phyloP scores from a whole-genome alignment of 441 rosid species.

The Gossypium trilobum region DNA sequence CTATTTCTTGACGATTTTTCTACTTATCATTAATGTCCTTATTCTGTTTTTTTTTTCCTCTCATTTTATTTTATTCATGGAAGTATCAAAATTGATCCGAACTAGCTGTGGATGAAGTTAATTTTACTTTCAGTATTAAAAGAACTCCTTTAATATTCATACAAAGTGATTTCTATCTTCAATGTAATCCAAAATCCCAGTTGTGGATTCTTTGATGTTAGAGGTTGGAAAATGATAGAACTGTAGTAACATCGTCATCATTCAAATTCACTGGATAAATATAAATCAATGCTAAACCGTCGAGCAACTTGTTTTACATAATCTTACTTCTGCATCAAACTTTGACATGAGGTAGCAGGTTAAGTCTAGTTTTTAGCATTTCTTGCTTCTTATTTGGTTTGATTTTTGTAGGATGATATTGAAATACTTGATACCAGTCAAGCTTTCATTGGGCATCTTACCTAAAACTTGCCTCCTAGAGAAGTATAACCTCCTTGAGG shows the following conservation, averaged over 20 bases:
- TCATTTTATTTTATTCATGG: neutral
- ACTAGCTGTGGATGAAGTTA: neutral
- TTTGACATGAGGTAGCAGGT: neutral
- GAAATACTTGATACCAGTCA: conserved; percentile 85
- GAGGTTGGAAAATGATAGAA: neutral
- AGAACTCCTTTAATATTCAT: neutral
- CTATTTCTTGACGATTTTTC: neutral
- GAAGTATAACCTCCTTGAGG: conserved; percentile 69
- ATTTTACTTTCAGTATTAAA: neutral
- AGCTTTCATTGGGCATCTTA: conserved; percentile 71
- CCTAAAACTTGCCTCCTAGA: conserved; percentile 56
- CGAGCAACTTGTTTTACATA: neutral
- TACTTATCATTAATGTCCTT: neutral
- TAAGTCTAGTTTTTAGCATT: neutral
- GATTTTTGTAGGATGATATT: conserved; percentile 66
- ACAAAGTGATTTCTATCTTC: neutral
- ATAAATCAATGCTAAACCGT: neutral
- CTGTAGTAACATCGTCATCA: neutral
- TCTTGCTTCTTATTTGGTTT: conserved; percentile 3
- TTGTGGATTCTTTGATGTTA: neutral
- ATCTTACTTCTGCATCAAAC: neutral
- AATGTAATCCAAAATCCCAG: neutral
- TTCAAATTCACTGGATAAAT: neutral
- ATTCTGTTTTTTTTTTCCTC: neutral
- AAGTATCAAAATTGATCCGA: neutral